These are phyloP conservation scores for Chrysanthemum seticuspe DNA, from an alignment of 129 eudicot species.

Conservation along the genomic window DNA sequence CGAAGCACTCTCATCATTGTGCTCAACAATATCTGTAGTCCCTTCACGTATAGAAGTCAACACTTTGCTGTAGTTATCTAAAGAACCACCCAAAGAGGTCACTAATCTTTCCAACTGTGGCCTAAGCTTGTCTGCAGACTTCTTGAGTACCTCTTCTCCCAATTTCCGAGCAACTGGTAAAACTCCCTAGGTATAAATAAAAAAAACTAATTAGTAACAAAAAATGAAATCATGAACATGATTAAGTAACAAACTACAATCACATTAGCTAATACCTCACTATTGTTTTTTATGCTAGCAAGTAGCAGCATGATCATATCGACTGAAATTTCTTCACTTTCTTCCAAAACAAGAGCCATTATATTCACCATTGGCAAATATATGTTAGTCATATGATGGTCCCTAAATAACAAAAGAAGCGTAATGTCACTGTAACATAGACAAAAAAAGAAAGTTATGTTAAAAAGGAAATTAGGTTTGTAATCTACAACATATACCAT, in stretches of 20 bases:
- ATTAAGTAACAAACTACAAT: neutral
- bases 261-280: too few relatives aligned
- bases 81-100: conserved; percentile 35
- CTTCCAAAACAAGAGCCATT: too few relatives aligned
- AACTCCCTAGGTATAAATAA: conserved; percentile 42
- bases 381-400: conserved; percentile 47
- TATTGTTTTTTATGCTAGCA: too few relatives aligned
- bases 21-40: conserved; percentile 28
- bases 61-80: conserved; percentile 55
- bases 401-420: conserved; percentile 42
- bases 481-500: neutral
- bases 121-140: conserved; percentile 55
- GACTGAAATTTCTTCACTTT: too few relatives aligned
- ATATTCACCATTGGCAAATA: conserved; percentile 28
- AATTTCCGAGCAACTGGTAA: conserved; percentile 54
- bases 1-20: conserved; percentile 38
- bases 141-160: conserved; percentile 56
- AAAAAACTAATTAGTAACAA: conserved; percentile 9
- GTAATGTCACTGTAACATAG: neutral
- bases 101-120: conserved; percentile 48
- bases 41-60: conserved; percentile 50
- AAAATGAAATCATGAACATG: neutral
- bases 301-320: too few relatives aligned
- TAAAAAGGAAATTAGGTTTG: neutral
- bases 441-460: neutral